Base-by-base conservation (phyloP, 306 rosid species). In the Fragaria ananassa region DNA sequence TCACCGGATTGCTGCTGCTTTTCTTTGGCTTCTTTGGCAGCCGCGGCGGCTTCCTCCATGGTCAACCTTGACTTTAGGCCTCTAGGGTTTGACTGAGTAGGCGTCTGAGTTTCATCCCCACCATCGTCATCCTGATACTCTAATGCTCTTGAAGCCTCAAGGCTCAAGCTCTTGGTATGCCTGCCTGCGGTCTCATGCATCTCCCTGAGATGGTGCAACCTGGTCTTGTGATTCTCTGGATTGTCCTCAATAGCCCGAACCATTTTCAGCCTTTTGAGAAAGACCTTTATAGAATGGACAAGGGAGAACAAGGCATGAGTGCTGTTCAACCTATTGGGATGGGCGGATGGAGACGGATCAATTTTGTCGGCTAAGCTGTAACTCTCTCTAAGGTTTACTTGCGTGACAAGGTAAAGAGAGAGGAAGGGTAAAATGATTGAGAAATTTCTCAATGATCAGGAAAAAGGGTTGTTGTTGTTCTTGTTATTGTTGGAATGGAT, bases 91-190 rank as follows among this genome's bases (percentile, higher is more conserved):
- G 34, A 19, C 35, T 86, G 87, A 25, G 56, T 57, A 0, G 63
- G 50, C 78, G 89, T 69, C 29, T 39, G 78, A 14, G 86, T 82
- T 61, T 85, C 90, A 44, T 79, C 47, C 27, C 29, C 56, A n/a
- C 54, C 58, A 56, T 89, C 91, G 0, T 89, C 86, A 0, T 88
- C 86, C 9, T 53, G 0, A 70, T 79, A 63, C n/a, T 85, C 86
- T 6, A 85, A 54, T 1, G 60, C 0, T 58, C 15, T 75, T 0
- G 85, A 86, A 78, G 82, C 80, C 64, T 92, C 97, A 74, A 78
- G 18, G 80, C 97, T 90, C 85, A 89, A 80, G 79, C 96, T 95
- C 83, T 86, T 92, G 62, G 93, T 12, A 66, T 86, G 92, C 67
- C 86, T 72, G 17, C 86, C 90, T 21, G 86, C 19, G 15, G 53